Conservation (phyloP, 345 rosid genomes). For the Hibiscus trionum region DNA sequence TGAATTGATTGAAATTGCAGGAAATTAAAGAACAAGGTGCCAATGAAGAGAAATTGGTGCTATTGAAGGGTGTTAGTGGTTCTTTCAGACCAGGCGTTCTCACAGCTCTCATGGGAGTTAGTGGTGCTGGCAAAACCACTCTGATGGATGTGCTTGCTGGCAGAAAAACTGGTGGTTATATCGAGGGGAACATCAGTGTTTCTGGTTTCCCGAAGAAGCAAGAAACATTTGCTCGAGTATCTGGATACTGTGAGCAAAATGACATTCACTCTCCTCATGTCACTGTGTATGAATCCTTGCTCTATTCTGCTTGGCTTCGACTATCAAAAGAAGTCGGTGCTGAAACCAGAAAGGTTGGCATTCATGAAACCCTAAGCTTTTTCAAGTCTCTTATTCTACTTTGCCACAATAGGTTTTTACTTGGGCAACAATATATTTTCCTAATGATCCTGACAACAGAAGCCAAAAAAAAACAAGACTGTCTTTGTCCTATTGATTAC, state of each 20-base stretch:
- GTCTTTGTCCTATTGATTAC: not conserved
- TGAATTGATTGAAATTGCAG: slow-evolving; percentile 18
- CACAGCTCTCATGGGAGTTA: slow-evolving; percentile 72
- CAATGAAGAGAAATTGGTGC: slow-evolving; percentile 48
- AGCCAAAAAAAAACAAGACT: no score
- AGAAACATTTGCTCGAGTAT: slow-evolving; percentile 73
- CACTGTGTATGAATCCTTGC: slow-evolving; percentile 66
- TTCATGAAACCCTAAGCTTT: not conserved
- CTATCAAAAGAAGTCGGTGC: slow-evolving; percentile 37
- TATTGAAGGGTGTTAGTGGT: slow-evolving; percentile 68
- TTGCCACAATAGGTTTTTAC: not conserved
- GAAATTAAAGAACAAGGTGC: slow-evolving; percentile 58
- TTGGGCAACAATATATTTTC: not conserved
- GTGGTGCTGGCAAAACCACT: slow-evolving; percentile 85
- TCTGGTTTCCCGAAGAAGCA: slow-evolving; percentile 79
- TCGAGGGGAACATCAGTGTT: slow-evolving; percentile 55
- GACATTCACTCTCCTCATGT: slow-evolving; percentile 83
- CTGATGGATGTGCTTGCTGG: slow-evolving; percentile 89
- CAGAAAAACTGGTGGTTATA: slow-evolving; percentile 77
- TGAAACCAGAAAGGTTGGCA: slow-evolving; percentile 44
- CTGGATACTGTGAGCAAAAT: slow-evolving; percentile 77
- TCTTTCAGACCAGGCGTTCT: slow-evolving; percentile 83
- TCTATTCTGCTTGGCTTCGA: slow-evolving; percentile 77
- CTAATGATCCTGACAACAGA: no score
- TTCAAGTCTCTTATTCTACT: not conserved